Base-by-base conservation (phyloP, 2,329 filamentous ascomycete species). In the Arthrobotrys sinensis region DNA sequence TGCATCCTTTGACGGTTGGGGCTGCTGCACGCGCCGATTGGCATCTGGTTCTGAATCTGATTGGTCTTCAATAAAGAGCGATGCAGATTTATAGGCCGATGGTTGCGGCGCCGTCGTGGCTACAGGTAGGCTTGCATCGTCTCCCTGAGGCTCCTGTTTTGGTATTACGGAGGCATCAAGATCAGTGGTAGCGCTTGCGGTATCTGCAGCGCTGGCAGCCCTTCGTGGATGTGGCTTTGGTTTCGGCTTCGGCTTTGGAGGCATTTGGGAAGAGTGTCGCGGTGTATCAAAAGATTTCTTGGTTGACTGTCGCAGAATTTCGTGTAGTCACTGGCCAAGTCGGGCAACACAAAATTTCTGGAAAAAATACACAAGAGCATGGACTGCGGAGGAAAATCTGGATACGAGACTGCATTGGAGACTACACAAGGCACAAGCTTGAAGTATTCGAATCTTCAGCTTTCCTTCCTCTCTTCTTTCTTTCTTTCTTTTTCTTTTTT, bases 221-320 rank as follows among this genome's bases (percentile, higher is more conserved):
- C 64, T 76, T 16, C 72, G 72, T 12, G 55, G 72, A 19, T 76
- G 72, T 5, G 64, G 72, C 32, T 76, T 69, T 48, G 72, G 72
- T 45, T 76, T 76, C 7, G 38, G 43, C 19, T 69, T 76, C 14
- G 64, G 45, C 63, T 75, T 75, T 16, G 70, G 70, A 3, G 70
- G 70, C 70, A 75, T 75, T 52, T n/a, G 63, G 19, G 16, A 40
- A 14, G n/a, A 28, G 4, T 21, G 50, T 14, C n/a, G 53, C n/a
- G 62, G 24, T 40, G n/a, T 6, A 43, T 53, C 40, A 38, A 50
- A 73, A 53, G 24, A 4, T 53, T 16, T 32, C 6, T 12, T 6
- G 45, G 45, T n/a, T 16, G 45, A 11, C 45, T 14, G 24, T 38
- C 36, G 36, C 8, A 38, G 12, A 45, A 14, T 45, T 45, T 45